Evolutionary conservation across 768 basidiomycete species (phyloP), one percentile per base, ranked within the genome.

Genomic region (Lentinula guzmanii): DNA sequence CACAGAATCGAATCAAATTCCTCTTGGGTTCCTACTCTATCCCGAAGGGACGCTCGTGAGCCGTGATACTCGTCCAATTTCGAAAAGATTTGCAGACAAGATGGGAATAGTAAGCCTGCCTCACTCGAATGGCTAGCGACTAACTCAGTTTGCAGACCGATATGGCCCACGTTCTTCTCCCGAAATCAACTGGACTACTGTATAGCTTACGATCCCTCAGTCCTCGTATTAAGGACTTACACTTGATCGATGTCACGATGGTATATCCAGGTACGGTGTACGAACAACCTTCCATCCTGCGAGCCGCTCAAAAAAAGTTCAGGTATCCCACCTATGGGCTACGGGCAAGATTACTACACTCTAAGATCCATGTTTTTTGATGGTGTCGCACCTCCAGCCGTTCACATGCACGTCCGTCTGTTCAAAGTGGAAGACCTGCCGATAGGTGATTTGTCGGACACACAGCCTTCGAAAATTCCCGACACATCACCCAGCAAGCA

Each of bases 41-140:
- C 97, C 97, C 0, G 97, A 99, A 72, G 97, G 97, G 34, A 98
- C 96, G 4, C 86, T 98, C 31, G 89, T 95, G 13, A 94, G 92
- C 72, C 81, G 84, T 64, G 79, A 94, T 63, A 98, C 95, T 4
- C 75, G 93, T 52, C 93, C 93, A 0, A 79, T 89, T 65, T 95
- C 91, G 72, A 86, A 84, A 74, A 89, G 87, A 67, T 98, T 86
- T 69, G 94, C 95, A 5, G 87, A 93, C 61, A 94, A 91, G 75
- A 83, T 86, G 68, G 91, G 90, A 5, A 86, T 96, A 61, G 95
- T 96, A 69, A 76, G 95, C 82, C n/a, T 58, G 5, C 13, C 37
- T 15, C 9, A 21, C 1, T 33, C 33, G 11, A 33, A 7, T 8
- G 15, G 3, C 28, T n/a, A 13, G 13, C 2, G 31, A 52, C 28